Evolutionary conservation across 768 basidiomycete species (phyloP).

Genomic region (Lyophyllum decastes): DNA sequence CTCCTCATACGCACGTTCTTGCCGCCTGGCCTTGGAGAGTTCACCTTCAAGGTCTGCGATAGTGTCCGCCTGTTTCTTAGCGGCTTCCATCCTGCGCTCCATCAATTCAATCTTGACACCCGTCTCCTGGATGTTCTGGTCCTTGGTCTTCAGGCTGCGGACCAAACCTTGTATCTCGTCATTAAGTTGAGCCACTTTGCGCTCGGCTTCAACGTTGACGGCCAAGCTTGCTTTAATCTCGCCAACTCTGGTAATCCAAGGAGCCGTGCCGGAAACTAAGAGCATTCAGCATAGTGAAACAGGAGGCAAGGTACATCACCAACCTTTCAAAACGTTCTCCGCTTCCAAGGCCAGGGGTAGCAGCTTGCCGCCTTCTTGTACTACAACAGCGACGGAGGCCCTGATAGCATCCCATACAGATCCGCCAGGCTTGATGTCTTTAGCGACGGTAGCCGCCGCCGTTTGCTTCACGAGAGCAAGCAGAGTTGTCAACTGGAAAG

Average conservation of each 20-base stretch:
- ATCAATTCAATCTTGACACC: conserved; percentile 93
- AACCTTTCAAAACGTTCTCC: conserved; percentile 81
- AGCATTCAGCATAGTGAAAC: conserved; percentile 1
- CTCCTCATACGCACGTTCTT: conserved; percentile 89
- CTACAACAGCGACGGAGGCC: conserved; percentile 66
- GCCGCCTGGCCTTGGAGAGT: conserved; percentile 78
- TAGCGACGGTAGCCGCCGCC: conserved; percentile 69
- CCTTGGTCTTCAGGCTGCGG: conserved; percentile 83
- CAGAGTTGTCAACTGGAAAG: conserved; percentile 76
- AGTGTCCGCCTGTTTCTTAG: conserved; percentile 86
- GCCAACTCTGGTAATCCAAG: conserved; percentile 83
- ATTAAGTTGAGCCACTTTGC: conserved; percentile 79
- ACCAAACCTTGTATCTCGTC: conserved; percentile 90
- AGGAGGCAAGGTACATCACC: conserved; percentile 21
- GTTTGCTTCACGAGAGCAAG: conserved; percentile 73
- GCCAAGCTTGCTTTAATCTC: conserved; percentile 83
- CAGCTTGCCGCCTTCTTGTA: conserved; percentile 69
- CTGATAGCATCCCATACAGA: conserved; percentile 81
- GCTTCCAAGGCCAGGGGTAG: conserved; percentile 71
- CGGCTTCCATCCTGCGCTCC: conserved; percentile 89
- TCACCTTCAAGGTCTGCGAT: conserved; percentile 82
- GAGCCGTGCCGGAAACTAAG: conserved; percentile 71
- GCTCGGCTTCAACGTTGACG: conserved; percentile 90
- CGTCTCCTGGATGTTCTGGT: conserved; percentile 87
- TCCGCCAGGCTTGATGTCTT: conserved; percentile 61